Evolutionary conservation across 2,329 filamentous ascomycete species (phyloP).

Genomic region (Raffaelea ambrosiae): DNA sequence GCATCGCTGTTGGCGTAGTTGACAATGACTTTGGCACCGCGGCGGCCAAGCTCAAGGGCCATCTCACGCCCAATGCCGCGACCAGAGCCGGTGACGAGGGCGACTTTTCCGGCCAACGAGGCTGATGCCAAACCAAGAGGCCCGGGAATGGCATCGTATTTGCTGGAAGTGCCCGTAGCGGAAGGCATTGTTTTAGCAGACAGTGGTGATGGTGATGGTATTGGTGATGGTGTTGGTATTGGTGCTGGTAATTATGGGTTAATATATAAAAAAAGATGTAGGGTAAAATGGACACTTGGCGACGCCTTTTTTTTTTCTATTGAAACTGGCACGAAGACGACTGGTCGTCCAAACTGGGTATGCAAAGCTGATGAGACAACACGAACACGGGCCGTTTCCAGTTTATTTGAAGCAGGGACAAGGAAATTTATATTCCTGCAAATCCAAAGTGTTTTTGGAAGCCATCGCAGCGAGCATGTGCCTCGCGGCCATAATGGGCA

Average conservation of each 20-base stretch:
- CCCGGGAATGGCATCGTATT: conserved; percentile 23
- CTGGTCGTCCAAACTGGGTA: no score
- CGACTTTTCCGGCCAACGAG: conserved; percentile 18
- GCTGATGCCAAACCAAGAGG: conserved; percentile 21
- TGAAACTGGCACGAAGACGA: no score
- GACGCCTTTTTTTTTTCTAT: no score
- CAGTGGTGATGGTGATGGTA: background rate
- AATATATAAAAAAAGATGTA: background rate
- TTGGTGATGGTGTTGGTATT: background rate
- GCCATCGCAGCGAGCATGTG: no score
- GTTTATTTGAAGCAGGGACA: no score
- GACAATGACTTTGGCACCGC: conserved; percentile 24
- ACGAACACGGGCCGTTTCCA: no score
- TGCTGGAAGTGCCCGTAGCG: conserved; percentile 15
- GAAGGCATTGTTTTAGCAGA: conserved; percentile 14
- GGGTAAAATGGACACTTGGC: no score
- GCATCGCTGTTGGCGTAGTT: conserved; percentile 20
- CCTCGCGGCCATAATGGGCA: no score
- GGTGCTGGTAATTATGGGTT: no score
- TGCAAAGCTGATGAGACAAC: no score
- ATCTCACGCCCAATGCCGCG: conserved; percentile 57
- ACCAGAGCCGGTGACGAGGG: conserved; percentile 23
- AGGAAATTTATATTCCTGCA: no score
- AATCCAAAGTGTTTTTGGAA: no score
- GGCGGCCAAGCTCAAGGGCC: conserved; percentile 32